A percentile compares a stretch with the other conserved stretches of the same genome.
Evolutionary conservation across 176 grass and related monocot genomes (phyloP).

Genomic region (Avena atlantica): DNA sequence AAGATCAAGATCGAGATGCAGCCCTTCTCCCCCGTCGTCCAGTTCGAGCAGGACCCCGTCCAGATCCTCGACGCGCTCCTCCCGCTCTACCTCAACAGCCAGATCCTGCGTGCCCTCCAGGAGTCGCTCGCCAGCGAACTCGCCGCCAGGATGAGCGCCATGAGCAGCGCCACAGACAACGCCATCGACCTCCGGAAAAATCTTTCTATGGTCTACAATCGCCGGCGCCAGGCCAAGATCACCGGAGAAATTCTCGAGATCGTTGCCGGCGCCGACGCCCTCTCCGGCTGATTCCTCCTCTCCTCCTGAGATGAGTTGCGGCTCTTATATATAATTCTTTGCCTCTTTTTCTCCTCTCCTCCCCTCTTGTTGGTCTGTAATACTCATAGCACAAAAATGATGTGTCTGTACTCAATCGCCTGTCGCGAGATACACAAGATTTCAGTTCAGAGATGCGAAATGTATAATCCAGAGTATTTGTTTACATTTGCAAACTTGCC

Average conservation of each 20-base stretch:
- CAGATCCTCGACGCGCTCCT: slow-evolving; percentile 90
- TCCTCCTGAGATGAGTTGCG: not conserved
- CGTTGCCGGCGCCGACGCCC: slow-evolving; percentile 69
- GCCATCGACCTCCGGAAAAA: slow-evolving; percentile 63
- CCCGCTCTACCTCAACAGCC: slow-evolving; percentile 90
- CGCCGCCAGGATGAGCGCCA: slow-evolving; percentile 84
- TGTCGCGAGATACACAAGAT: slow-evolving; percentile 45
- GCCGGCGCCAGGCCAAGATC: slow-evolving; percentile 86
- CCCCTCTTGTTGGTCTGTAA: not conserved
- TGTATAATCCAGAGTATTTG: slow-evolving; percentile 43
- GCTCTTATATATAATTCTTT: slow-evolving; percentile 51
- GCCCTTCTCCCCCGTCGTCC: slow-evolving; percentile 74
- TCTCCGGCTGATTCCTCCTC: slow-evolving; percentile 14
- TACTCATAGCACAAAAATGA: no score
- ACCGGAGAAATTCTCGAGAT: slow-evolving; percentile 94
- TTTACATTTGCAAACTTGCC: not conserved
- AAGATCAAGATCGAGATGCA: slow-evolving; percentile 65
- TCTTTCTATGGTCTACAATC: slow-evolving; percentile 70
- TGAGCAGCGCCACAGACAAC: slow-evolving; percentile 86
- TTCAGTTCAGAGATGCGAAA: slow-evolving; percentile 52
- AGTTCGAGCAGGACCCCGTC: slow-evolving; percentile 95
- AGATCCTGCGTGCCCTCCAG: slow-evolving; percentile 83
- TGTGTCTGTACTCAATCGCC: not conserved
- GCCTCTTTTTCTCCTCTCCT: not conserved
- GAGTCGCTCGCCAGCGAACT: slow-evolving; percentile 91